Percentiles rank a stretch among this genome's conserved stretches.
Evolutionary conservation across 139 green algal species (phyloP).

Genomic region (Pleodorina starrii): DNA sequence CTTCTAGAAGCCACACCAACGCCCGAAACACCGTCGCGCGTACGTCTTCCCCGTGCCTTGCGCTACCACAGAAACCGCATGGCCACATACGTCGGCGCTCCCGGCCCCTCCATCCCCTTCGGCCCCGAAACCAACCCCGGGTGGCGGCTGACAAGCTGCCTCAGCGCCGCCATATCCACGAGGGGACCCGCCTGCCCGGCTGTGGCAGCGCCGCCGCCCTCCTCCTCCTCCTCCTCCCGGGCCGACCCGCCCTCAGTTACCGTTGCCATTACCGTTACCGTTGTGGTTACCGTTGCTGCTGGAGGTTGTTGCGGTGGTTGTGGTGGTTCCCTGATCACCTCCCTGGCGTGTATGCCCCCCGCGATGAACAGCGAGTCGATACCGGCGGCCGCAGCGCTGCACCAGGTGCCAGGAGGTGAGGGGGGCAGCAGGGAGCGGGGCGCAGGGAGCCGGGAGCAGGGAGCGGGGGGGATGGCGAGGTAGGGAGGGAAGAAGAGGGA

Average conservation of each 20-base stretch:
- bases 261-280: not conserved
- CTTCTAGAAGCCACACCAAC: too few relatives aligned
- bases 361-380: constrained; percentile 82
- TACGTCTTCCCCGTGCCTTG: too few relatives aligned
- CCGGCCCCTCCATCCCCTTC: not conserved
- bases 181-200: not conserved
- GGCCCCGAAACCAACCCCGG: not conserved
- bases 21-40: too few relatives aligned
- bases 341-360: constrained; percentile 79
- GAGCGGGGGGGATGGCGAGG: not conserved
- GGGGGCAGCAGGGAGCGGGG: not conserved
- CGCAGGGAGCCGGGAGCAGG: not conserved
- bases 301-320: not conserved
- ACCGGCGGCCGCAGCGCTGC: constrained; percentile 36
- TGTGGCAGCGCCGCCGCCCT: not conserved
- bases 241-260: not conserved
- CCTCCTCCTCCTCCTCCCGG: not conserved
- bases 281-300: not conserved
- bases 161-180: constrained; percentile 4
- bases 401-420: not conserved
- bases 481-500: too few relatives aligned
- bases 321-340: constrained; percentile 43
- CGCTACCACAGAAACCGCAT: constrained; percentile 31
- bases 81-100: not conserved
- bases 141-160: constrained; percentile 1